These are phyloP conservation scores for Fagus crenata DNA, from an alignment of 306 rosid species.

Conservation along the genomic window DNA sequence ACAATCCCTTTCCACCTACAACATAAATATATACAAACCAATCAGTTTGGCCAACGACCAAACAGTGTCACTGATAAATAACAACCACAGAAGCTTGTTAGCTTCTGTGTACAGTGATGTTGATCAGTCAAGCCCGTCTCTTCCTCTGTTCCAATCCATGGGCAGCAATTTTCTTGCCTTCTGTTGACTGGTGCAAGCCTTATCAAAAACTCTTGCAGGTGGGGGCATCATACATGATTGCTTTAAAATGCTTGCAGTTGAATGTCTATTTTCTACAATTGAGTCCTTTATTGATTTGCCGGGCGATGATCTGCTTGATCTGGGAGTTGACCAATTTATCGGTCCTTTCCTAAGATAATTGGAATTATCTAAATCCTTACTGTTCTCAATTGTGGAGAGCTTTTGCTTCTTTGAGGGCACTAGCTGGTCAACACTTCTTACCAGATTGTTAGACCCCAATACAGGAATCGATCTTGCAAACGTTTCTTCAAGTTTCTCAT, in stretches of 20 bases:
- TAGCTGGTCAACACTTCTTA: constrained; percentile 47
- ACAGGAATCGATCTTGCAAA: constrained; percentile 35
- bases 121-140: constrained; percentile 56
- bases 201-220: constrained; percentile 50
- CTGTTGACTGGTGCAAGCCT: constrained; percentile 53
- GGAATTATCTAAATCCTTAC: constrained; percentile 41
- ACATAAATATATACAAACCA: constrained; percentile 56
- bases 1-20: constrained; percentile 44
- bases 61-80: constrained; percentile 31
- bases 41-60: constrained; percentile 36
- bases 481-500: constrained; percentile 55
- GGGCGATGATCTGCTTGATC: constrained; percentile 77
- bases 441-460: constrained; percentile 41
- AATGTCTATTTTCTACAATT: constrained; percentile 47
- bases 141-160: constrained; percentile 74
- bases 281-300: constrained; percentile 56
- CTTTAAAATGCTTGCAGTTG: constrained; percentile 43
- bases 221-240: constrained; percentile 83
- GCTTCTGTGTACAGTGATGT: constrained; percentile 19
- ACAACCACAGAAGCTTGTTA: constrained; percentile 31
- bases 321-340: constrained; percentile 65
- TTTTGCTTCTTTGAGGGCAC: constrained; percentile 70
- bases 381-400: constrained; percentile 51
- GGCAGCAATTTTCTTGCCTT: constrained; percentile 59
- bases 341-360: constrained; percentile 48